A percentile compares a stretch with the other conserved stretches of the same genome.
These are phyloP conservation scores for Tillandsia fasciculata DNA, from an alignment of 176 grass and related monocot species.

Conservation along the genomic window DNA sequence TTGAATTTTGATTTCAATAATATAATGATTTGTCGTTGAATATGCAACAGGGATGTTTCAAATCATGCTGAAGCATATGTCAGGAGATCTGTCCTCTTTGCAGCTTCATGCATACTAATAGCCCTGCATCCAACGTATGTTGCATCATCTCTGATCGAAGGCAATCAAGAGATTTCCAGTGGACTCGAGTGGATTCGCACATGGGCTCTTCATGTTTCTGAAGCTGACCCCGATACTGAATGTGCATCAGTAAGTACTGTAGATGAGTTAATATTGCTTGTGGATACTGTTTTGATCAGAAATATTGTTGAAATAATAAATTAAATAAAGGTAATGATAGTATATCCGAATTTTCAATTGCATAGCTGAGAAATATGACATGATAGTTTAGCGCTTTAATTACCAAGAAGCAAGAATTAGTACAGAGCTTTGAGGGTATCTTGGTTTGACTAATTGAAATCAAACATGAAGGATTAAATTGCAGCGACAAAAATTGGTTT, in stretches of 20 bases:
- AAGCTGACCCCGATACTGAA: conserved; percentile 77
- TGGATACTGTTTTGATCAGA: not conserved
- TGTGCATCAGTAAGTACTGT: conserved; percentile 59
- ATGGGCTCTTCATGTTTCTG: conserved; percentile 66
- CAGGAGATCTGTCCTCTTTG: conserved; percentile 77
- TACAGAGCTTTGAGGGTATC: not conserved
- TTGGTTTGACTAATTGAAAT: too few relatives aligned
- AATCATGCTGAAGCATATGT: conserved; percentile 92
- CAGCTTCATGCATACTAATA: conserved; percentile 80
- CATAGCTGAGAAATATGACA: not conserved
- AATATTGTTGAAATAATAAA: not conserved
- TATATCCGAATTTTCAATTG: not conserved
- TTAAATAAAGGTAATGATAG: not conserved
- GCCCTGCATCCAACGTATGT: conserved; percentile 78
- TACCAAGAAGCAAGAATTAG: not conserved
- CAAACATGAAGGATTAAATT: too few relatives aligned
- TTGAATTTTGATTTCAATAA: not conserved
- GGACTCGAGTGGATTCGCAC: conserved; percentile 87
- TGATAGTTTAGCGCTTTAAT: not conserved
- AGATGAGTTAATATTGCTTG: conserved; percentile 4
- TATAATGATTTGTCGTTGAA: conserved; percentile 5
- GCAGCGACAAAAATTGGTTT: too few relatives aligned
- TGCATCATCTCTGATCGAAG: conserved; percentile 78
- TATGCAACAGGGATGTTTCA: conserved; percentile 48
- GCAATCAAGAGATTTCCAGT: conserved; percentile 59